Percentiles rank a stretch among this genome's conserved stretches.
phyloP scores from a whole-genome alignment of 163 green algal species.

The Prototheca cutis region DNA sequence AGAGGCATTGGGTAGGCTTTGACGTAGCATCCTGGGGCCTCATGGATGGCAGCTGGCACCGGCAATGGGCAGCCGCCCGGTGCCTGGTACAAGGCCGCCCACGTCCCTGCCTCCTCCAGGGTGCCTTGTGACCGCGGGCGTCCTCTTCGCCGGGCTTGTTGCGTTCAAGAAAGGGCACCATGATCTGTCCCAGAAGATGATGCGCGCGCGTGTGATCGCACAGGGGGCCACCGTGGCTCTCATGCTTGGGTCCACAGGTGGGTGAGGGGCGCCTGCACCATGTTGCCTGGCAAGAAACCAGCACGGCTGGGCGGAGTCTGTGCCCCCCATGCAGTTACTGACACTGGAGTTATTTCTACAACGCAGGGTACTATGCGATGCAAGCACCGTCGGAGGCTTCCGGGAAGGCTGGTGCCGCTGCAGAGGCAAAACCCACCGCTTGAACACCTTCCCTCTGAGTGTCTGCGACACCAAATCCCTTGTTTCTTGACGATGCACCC shows the following conservation, averaged over 20 bases:
- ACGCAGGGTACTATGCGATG: background rate
- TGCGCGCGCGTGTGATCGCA: slow-evolving; percentile 23
- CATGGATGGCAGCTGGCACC: background rate
- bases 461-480: too few relatives aligned
- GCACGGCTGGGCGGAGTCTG: too few relatives aligned
- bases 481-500: too few relatives aligned
- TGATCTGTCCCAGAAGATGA: slow-evolving; percentile 28
- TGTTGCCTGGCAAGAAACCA: too few relatives aligned
- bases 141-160: slow-evolving; percentile 20
- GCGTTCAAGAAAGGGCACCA: slow-evolving; percentile 27
- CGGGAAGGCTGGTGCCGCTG: too few relatives aligned
- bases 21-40: background rate
- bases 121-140: slow-evolving; percentile 5
- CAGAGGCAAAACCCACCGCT: too few relatives aligned
- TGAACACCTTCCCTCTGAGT: too few relatives aligned
- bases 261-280: too few relatives aligned
- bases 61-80: background rate
- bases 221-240: slow-evolving; percentile 28
- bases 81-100: background rate
- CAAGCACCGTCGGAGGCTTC: background rate
- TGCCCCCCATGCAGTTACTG: too few relatives aligned
- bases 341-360: background rate
- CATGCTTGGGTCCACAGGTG: slow-evolving; percentile 20
- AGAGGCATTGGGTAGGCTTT: too few relatives aligned
- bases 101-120: slow-evolving; percentile 5